phyloP scores from a whole-genome alignment of 2,329 filamentous ascomycete genomes.

The Exophiala viscosa region DNA sequence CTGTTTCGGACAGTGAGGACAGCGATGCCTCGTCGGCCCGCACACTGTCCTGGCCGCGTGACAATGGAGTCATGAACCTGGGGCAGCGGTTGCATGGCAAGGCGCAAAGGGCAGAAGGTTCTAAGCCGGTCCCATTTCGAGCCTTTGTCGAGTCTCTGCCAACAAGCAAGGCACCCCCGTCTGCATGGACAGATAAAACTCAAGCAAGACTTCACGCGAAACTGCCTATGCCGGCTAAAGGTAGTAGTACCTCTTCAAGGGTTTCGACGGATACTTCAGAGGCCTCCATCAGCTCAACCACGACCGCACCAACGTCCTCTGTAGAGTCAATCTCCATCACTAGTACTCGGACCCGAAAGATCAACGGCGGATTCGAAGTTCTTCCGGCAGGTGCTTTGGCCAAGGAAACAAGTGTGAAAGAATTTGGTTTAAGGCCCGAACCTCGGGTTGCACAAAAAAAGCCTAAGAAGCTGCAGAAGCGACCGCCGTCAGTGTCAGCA shows the following conservation, averaged over 20 bases:
- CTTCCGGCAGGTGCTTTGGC: conserved; percentile 25
- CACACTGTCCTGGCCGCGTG: conserved; percentile 23
- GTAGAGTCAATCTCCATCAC: conserved; percentile 17
- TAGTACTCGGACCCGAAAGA: conserved; percentile 19
- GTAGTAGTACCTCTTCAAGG: conserved; percentile 15
- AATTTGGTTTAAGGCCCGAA: conserved; percentile 20
- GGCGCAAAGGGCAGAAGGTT: conserved; percentile 18
- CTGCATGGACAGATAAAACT: conserved; percentile 26
- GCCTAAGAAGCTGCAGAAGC: conserved; percentile 22
- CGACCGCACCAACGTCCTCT: conserved; percentile 8
- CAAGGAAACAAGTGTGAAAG: conserved; percentile 16
- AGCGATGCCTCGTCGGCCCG: conserved; percentile 11
- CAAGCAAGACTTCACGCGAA: conserved; percentile 24
- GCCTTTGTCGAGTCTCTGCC: conserved; percentile 25
- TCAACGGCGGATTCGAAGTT: conserved; percentile 27
- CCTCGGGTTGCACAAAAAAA: conserved; percentile 6
- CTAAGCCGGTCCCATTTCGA: conserved; percentile 21
- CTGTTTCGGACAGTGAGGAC: conserved; percentile 19
- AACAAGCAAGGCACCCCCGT: conserved; percentile 19
- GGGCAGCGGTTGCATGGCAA: conserved; percentile 20
- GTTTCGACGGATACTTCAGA: conserved; percentile 17
- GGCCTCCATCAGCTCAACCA: conserved; percentile 20
- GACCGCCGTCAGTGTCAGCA: conserved; percentile 16
- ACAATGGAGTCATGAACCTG: conserved; percentile 15
- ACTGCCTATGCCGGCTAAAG: conserved; percentile 12